Conservation (phyloP, 2,329 filamentous ascomycete genomes). For the Calonectria pseudoturangicola region DNA sequence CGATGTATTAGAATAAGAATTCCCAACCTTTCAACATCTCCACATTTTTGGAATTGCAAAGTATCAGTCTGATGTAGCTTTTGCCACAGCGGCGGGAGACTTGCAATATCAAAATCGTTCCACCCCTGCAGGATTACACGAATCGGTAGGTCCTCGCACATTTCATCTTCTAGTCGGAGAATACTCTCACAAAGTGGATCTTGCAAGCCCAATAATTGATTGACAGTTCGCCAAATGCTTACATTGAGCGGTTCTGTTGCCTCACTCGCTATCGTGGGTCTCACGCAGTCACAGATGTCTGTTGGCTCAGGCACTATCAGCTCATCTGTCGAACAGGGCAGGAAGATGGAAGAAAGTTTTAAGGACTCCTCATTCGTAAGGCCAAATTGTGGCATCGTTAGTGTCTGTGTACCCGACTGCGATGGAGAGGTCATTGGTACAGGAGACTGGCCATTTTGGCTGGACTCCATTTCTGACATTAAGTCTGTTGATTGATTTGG, state of each 20-base stretch:
- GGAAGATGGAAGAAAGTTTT: not conserved
- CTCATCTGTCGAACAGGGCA: not conserved
- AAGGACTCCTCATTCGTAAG: not conserved
- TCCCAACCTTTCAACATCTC: slow-evolving; percentile 14
- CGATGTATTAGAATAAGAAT: slow-evolving; percentile 27
- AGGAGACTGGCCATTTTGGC: not conserved
- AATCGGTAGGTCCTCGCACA: slow-evolving; percentile 28
- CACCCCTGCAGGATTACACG: slow-evolving; percentile 13
- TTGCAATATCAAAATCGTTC: not conserved
- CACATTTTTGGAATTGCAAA: slow-evolving; percentile 20
- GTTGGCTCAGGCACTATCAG: slow-evolving; percentile 5
- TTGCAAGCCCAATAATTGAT: not conserved
- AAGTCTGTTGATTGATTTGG: not conserved
- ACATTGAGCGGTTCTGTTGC: not conserved
- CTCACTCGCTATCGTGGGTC: not conserved
- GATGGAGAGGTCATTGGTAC: not conserved
- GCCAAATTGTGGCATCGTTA: not conserved
- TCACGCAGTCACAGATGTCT: slow-evolving; percentile 7
- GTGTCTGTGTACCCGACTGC: not conserved
- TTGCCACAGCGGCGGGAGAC: slow-evolving; percentile 12
- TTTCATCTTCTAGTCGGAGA: slow-evolving; percentile 1
- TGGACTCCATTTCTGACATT: not conserved
- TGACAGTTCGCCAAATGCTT: slow-evolving; percentile 21
- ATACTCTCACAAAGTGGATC: slow-evolving; percentile 6
- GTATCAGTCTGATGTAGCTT: slow-evolving; percentile 24